Conservation (phyloP, 78 protist genomes). For the Andalucia godoyi region DNA sequence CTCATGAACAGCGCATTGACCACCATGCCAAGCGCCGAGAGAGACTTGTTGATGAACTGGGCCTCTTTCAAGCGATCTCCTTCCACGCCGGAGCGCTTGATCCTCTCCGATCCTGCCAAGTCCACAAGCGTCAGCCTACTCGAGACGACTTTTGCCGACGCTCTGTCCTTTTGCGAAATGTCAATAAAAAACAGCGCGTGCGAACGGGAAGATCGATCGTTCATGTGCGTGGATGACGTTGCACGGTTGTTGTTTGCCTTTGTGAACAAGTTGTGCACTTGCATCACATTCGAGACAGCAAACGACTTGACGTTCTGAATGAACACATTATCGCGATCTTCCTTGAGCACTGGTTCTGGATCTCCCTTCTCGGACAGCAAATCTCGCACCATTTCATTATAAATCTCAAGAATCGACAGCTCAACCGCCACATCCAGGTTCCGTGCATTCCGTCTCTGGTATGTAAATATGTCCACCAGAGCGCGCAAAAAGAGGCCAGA, state of each 20-base stretch:
- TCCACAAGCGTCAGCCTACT: slow-evolving; percentile 4
- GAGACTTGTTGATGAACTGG: not conserved
- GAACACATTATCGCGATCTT: not conserved
- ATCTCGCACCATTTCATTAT: slow-evolving; percentile 20
- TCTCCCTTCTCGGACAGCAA: not conserved
- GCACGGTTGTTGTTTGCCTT: not conserved
- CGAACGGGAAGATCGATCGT: not conserved
- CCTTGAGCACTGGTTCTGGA: not conserved
- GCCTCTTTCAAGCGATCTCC: slow-evolving; percentile 4
- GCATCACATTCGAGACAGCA: not conserved
- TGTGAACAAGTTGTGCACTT: not conserved
- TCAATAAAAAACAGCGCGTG: slow-evolving; percentile 16
- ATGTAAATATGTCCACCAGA: not conserved
- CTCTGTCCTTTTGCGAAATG: not conserved
- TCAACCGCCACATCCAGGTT: not conserved
- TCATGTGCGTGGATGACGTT: not conserved
- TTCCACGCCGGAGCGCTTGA: not conserved
- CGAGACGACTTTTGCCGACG: not conserved
- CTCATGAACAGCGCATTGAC: not conserved
- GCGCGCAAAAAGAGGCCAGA: slow-evolving; percentile 1
- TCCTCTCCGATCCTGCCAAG: not conserved
- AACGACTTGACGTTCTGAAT: not conserved
- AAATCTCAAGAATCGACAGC: slow-evolving; percentile 4
- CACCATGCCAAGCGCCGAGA: slow-evolving; percentile 13
- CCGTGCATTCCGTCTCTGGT: not conserved